Conservation (phyloP, 1,139 yeast genomes). For the Pichia sp. region DNA sequence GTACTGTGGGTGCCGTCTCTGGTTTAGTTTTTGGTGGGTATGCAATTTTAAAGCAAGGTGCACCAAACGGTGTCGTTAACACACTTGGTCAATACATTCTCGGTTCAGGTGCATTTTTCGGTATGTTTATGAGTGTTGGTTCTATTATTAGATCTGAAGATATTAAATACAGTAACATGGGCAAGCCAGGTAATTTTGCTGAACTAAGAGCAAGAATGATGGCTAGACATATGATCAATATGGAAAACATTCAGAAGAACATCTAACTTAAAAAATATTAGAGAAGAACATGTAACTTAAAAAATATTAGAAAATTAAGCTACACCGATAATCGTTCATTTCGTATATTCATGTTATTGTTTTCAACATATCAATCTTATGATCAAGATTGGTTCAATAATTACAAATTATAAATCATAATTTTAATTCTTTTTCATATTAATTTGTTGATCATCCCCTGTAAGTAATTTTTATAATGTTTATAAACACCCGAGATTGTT, state of each 20-base stretch:
- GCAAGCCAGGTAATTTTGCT: conserved; percentile 24
- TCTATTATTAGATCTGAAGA: conserved; percentile 82
- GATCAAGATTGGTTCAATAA: too few relatives aligned
- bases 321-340: too few relatives aligned
- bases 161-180: conserved; percentile 12
- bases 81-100: conserved; percentile 94
- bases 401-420: too few relatives aligned
- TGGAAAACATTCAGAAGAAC: conserved; percentile 24
- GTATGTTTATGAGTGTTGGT: conserved; percentile 92
- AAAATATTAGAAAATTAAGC: too few relatives aligned
- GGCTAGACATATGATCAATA: conserved; percentile 29
- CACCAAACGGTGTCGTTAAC: conserved; percentile 97
- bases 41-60: conserved; percentile 88
- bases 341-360: too few relatives aligned
- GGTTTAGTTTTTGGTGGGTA: conserved; percentile 94
- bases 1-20: conserved; percentile 92
- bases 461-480: too few relatives aligned
- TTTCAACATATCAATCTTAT: too few relatives aligned
- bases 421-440: too few relatives aligned
- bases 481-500: too few relatives aligned
- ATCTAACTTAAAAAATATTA: too few relatives aligned
- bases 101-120: conserved; percentile 96
- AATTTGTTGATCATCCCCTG: too few relatives aligned
- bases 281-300: too few relatives aligned
- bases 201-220: conserved; percentile 30